These are phyloP conservation scores for Pterocarpus macrocarpus DNA, from an alignment of 306 rosid genomes.

Conservation along the genomic window DNA sequence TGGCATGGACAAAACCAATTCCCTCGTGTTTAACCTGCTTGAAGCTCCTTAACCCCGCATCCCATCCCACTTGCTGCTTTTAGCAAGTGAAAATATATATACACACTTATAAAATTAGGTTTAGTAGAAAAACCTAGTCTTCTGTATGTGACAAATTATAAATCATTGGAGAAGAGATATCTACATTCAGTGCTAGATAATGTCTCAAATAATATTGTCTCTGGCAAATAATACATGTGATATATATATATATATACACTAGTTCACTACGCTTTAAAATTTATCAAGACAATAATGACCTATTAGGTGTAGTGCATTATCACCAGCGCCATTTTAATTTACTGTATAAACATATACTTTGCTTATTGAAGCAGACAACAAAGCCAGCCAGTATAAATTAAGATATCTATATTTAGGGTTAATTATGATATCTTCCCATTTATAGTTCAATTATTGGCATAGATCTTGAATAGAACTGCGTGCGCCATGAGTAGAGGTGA, in stretches of 20 bases:
- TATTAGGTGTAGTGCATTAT: conserved; percentile 43
- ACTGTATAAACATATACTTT: conserved; percentile 17
- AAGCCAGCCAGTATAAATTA: not conserved
- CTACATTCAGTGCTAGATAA: no score
- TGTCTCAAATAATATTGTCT: no score
- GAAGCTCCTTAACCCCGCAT: not conserved
- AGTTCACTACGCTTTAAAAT: not conserved
- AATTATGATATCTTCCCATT: not conserved
- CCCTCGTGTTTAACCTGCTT: not conserved
- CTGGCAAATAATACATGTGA: no score
- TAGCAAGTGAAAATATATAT: not conserved
- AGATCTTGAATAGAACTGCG: conserved; percentile 27
- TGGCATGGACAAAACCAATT: not conserved
- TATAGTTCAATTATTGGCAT: not conserved
- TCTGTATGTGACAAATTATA: no score
- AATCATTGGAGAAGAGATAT: no score
- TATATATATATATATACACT: no score
- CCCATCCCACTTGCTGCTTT: not conserved
- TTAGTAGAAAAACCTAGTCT: no score
- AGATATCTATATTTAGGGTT: no score
- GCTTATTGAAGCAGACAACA: conserved; percentile 36
- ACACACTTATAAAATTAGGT: no score
- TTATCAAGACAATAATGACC: conserved; percentile 23
- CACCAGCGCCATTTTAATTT: conserved; percentile 28
- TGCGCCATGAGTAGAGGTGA: conserved; percentile 74